These are phyloP conservation scores for Marsdenia floribunda DNA, from an alignment of 257 asterid genomes.

Conservation along the genomic window DNA sequence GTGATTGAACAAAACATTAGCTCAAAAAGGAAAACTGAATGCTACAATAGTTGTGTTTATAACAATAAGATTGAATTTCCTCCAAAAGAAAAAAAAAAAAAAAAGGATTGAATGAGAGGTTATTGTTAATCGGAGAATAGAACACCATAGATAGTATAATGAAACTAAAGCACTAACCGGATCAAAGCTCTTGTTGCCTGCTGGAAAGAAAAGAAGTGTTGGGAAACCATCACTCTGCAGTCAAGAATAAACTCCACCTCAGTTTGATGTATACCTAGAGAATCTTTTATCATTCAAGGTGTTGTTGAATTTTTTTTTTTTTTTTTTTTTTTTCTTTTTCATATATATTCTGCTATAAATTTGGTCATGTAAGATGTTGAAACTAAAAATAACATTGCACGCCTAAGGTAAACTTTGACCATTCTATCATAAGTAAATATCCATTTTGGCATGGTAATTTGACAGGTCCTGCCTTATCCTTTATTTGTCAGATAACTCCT, in stretches of 20 bases:
- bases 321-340: neutral
- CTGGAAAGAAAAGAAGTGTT: constrained; percentile 90
- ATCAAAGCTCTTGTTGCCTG: constrained; percentile 95
- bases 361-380: neutral
- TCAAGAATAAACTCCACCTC: neutral
- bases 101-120: too few species aligned
- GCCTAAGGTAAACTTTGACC: neutral
- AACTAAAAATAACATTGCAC: neutral
- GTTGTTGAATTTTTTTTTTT: neutral
- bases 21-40: neutral
- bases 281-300: neutral
- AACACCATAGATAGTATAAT: neutral
- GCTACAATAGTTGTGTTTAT: constrained; percentile 24
- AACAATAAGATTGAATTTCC: neutral
- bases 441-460: neutral
- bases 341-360: neutral
- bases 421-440: neutral
- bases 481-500: neutral
- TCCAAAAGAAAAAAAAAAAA: too few species aligned
- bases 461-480: neutral
- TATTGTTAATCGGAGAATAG: neutral
- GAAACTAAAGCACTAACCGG: constrained; percentile 50
- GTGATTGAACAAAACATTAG: neutral
- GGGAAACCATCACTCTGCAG: constrained; percentile 94
- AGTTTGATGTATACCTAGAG: neutral